phyloP scores from a whole-genome alignment of 495 filamentous ascomycete genomes.

The Daldinia bambusicola region DNA sequence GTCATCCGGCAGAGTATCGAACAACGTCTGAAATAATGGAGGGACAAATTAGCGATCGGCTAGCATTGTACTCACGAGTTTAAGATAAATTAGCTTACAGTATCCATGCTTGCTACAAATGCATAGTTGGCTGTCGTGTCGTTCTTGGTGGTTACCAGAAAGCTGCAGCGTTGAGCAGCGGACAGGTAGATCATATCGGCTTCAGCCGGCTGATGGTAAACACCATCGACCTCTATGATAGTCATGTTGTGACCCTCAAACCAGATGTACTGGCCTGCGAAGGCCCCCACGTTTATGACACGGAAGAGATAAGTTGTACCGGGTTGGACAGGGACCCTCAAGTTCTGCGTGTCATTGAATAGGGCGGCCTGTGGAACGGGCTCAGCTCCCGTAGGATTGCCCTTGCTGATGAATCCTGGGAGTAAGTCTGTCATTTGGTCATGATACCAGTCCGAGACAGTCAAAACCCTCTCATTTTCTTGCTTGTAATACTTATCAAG shows the following conservation, averaged over 20 bases:
- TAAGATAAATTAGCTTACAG: constrained; percentile 51
- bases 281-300: constrained; percentile 77
- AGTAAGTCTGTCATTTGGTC: constrained; percentile 69
- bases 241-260: constrained; percentile 77
- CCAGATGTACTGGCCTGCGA: constrained; percentile 75
- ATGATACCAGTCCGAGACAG: constrained; percentile 75
- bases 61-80: neutral
- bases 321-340: constrained; percentile 63
- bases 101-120: constrained; percentile 71
- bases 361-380: constrained; percentile 73
- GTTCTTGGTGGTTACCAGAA: constrained; percentile 74
- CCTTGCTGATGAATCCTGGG: constrained; percentile 64
- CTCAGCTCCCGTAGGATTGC: constrained; percentile 70
- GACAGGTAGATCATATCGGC: constrained; percentile 71
- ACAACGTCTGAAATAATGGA: constrained; percentile 64
- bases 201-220: constrained; percentile 67
- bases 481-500: constrained; percentile 58
- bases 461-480: constrained; percentile 72
- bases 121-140: constrained; percentile 72
- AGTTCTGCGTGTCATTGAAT: constrained; percentile 73
- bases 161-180: constrained; percentile 76
- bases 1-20: constrained; percentile 70
- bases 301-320: constrained; percentile 85
- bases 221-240: constrained; percentile 66
- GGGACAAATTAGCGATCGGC: constrained; percentile 8